A percentile compares a stretch with the other conserved stretches of the same genome.
Conservation (phyloP, 2,329 filamentous ascomycete genomes). For the Chlorencoelia australis region DNA sequence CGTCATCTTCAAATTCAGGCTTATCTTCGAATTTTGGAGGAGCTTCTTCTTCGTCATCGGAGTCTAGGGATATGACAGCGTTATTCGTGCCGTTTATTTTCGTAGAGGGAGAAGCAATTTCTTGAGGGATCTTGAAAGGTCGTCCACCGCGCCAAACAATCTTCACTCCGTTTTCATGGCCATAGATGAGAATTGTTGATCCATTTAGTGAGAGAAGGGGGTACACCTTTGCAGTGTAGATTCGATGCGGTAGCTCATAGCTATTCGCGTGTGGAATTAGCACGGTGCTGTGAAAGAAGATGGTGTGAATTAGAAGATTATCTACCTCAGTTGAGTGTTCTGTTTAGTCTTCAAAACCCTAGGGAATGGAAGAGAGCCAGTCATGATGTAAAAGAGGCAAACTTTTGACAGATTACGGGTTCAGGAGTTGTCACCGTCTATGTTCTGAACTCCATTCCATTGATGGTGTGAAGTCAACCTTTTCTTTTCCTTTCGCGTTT, state of each 20-base stretch:
- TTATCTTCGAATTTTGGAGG: conserved; percentile 38
- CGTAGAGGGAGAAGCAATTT: conserved; percentile 22
- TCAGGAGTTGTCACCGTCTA: no score
- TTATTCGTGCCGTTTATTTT: conserved; percentile 46
- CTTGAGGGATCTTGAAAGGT: conserved; percentile 42
- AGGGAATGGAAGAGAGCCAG: conserved; percentile 13
- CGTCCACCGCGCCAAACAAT: conserved; percentile 53
- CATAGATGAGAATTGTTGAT: conserved; percentile 52
- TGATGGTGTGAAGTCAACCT: no score
- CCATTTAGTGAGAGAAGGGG: conserved; percentile 53
- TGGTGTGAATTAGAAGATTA: neutral
- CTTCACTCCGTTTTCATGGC: conserved; percentile 52
- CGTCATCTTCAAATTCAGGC: conserved; percentile 47
- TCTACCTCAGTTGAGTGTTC: conserved; percentile 22
- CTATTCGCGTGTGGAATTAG: conserved; percentile 28
- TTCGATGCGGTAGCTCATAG: conserved; percentile 47
- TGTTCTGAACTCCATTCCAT: no score
- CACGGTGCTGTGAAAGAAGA: no score
- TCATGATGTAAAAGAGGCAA: no score
- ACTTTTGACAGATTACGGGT: no score
- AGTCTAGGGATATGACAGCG: conserved; percentile 52
- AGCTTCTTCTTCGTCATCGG: conserved; percentile 43
- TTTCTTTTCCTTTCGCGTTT: no score
- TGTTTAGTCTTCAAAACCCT: conserved; percentile 20
- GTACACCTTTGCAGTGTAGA: conserved; percentile 51